These are phyloP conservation scores for Hymenoscyphus fraxineus DNA, from an alignment of 2,329 filamentous ascomycete species.

Conservation along the genomic window DNA sequence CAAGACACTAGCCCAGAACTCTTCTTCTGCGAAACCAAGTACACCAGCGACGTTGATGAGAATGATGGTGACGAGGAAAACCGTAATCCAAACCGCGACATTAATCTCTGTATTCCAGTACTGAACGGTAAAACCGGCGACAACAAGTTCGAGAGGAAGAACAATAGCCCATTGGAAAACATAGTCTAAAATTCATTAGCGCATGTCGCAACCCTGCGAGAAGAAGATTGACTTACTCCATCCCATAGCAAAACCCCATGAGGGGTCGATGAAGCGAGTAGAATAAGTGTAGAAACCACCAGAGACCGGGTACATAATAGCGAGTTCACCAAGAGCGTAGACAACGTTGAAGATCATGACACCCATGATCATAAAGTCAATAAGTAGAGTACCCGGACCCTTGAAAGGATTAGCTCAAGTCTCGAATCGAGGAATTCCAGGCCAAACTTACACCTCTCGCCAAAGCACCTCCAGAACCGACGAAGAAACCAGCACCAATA, in stretches of 20 bases:
- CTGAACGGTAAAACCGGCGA: slow-evolving; percentile 74
- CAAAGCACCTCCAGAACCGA: slow-evolving; percentile 72
- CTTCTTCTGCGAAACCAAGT: slow-evolving; percentile 81
- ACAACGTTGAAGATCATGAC: slow-evolving; percentile 73
- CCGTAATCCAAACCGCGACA: slow-evolving; percentile 71
- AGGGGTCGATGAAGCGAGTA: slow-evolving; percentile 87
- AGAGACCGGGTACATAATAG: slow-evolving; percentile 82
- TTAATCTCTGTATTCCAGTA: slow-evolving; percentile 63
- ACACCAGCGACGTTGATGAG: slow-evolving; percentile 83
- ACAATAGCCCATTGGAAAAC: slow-evolving; percentile 82
- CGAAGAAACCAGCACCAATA: slow-evolving; percentile 84
- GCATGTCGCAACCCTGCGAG: background rate
- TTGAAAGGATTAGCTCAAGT: slow-evolving; percentile 10
- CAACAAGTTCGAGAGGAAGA: slow-evolving; percentile 79
- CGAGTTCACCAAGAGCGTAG: slow-evolving; percentile 85
- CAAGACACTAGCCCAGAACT: slow-evolving; percentile 80
- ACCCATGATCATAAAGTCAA: slow-evolving; percentile 74
- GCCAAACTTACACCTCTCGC: slow-evolving; percentile 48
- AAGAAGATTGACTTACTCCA: slow-evolving; percentile 51
- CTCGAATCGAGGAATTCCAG: background rate
- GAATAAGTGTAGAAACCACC: slow-evolving; percentile 90
- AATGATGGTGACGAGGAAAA: slow-evolving; percentile 74
- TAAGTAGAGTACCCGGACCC: slow-evolving; percentile 71
- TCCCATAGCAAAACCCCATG: slow-evolving; percentile 91
- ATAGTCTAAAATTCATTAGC: slow-evolving; percentile 52